phyloP scores from a whole-genome alignment of 257 asterid species.

The Galeopsis tetrahit region DNA sequence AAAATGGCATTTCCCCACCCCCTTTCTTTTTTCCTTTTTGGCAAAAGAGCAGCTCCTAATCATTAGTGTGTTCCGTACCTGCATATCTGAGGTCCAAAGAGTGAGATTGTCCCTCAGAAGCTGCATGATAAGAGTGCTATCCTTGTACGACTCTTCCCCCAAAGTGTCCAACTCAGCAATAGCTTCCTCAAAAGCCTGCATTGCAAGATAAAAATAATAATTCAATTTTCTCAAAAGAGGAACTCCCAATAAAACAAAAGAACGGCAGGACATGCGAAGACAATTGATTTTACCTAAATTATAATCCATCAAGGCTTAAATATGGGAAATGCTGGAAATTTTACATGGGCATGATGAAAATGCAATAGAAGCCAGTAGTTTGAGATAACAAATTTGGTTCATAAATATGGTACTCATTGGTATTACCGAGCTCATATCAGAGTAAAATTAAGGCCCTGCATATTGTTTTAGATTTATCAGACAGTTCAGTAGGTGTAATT shows the following conservation, averaged over 20 bases:
- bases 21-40: neutral
- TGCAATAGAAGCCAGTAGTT: conserved; percentile 5
- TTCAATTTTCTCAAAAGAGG: neutral
- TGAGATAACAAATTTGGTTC: neutral
- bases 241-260: conserved; percentile 5
- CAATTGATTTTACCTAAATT: neutral
- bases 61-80: conserved; percentile 41
- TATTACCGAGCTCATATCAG: neutral
- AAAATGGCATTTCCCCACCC: neutral
- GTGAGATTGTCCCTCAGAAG: conserved; percentile 80
- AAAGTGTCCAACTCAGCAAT: conserved; percentile 73
- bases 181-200: conserved; percentile 78
- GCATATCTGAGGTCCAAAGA: conserved; percentile 82
- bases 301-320: conserved; percentile 1
- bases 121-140: conserved; percentile 77
- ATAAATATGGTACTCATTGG: neutral
- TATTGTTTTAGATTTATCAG: neutral
- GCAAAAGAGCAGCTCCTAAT: conserved; percentile 4
- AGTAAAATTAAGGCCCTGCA: conserved; percentile 3
- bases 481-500: conserved; percentile 4
- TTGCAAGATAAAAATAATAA: neutral
- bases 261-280: conserved; percentile 20
- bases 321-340: neutral
- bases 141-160: conserved; percentile 80
- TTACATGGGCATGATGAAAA: neutral